Percentiles rank a stretch among this genome's conserved stretches.
These are phyloP conservation scores for Phytophthora fragariae DNA, from an alignment of 352 stramenopile genomes.

Conservation along the genomic window DNA sequence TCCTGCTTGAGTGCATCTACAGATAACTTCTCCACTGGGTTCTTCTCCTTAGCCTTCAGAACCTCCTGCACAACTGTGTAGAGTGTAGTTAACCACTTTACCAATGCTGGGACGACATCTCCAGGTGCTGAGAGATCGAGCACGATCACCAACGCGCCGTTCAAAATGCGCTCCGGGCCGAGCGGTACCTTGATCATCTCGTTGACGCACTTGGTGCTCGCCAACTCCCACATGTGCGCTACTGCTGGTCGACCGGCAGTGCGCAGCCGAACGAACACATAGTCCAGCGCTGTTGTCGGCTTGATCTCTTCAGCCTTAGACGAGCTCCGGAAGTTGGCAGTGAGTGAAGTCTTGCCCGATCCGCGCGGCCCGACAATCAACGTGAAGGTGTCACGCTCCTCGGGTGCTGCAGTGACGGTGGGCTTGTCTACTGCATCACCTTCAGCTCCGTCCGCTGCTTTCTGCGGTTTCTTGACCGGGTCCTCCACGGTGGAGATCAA, in stretches of 20 bases:
- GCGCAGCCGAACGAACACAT: conserved; percentile 88
- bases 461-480: conserved; percentile 33
- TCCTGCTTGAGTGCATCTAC: conserved; percentile 63
- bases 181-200: conserved; percentile 91
- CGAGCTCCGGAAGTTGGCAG: conserved; percentile 70
- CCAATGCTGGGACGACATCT: conserved; percentile 78
- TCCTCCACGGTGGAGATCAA: conserved; percentile 64
- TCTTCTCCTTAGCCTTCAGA: conserved; percentile 73
- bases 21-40: conserved; percentile 64
- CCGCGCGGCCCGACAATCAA: conserved; percentile 71
- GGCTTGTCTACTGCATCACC: conserved; percentile 30
- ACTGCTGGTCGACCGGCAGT: conserved; percentile 56
- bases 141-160: conserved; percentile 79
- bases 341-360: conserved; percentile 87
- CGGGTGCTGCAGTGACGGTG: conserved; percentile 22
- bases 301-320: conserved; percentile 88
- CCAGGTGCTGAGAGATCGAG: conserved; percentile 85
- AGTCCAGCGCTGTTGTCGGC: conserved; percentile 92
- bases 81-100: conserved; percentile 80
- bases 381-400: conserved; percentile 79
- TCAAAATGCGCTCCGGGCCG: conserved; percentile 75
- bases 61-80: conserved; percentile 63
- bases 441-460: conserved; percentile 32
- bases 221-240: conserved; percentile 94
- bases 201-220: conserved; percentile 73